Evolutionary conservation across 306 rosid genomes (phyloP).

Genomic region (Fragaria nilgerrensis): DNA sequence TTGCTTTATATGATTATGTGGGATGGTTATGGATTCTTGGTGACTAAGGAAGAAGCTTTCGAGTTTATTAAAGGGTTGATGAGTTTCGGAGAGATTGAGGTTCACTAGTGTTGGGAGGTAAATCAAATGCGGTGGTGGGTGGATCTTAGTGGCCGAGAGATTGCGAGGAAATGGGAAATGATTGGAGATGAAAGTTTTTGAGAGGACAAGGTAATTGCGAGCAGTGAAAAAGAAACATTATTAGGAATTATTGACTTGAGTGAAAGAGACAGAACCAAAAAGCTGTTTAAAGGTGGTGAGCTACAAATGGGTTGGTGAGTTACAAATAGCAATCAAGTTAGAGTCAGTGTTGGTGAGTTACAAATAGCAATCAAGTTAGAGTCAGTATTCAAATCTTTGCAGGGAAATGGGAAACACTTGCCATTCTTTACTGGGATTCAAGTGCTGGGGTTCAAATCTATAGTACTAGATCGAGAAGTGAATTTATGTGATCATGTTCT

Average conservation of each 20-base stretch:
- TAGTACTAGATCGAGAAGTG: slow-evolving; percentile 29
- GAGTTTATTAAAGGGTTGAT: slow-evolving; percentile 11
- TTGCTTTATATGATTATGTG: slow-evolving; percentile 39
- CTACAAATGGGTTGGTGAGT: neutral
- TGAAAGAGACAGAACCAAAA: neutral
- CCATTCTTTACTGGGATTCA: slow-evolving; percentile 24
- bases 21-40: slow-evolving; percentile 35
- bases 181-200: slow-evolving; percentile 26
- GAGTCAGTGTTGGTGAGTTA: slow-evolving; percentile 13
- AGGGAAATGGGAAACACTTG: slow-evolving; percentile 28
- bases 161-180: slow-evolving; percentile 24
- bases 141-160: slow-evolving; percentile 36
- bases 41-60: slow-evolving; percentile 14
- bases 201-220: slow-evolving; percentile 20
- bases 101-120: slow-evolving; percentile 17
- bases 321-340: neutral
- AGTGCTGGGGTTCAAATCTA: slow-evolving; percentile 5
- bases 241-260: slow-evolving; percentile 21
- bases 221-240: slow-evolving; percentile 7
- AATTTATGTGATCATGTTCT: slow-evolving; percentile 26
- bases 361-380: slow-evolving; percentile 1
- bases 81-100: slow-evolving; percentile 27
- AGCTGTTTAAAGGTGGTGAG: slow-evolving; percentile 1
- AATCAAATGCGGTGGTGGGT: slow-evolving; percentile 35
- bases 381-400: slow-evolving; percentile 9